phyloP scores from a whole-genome alignment of 371 early-diverging fungal species.

The Mortierella sp. region DNA sequence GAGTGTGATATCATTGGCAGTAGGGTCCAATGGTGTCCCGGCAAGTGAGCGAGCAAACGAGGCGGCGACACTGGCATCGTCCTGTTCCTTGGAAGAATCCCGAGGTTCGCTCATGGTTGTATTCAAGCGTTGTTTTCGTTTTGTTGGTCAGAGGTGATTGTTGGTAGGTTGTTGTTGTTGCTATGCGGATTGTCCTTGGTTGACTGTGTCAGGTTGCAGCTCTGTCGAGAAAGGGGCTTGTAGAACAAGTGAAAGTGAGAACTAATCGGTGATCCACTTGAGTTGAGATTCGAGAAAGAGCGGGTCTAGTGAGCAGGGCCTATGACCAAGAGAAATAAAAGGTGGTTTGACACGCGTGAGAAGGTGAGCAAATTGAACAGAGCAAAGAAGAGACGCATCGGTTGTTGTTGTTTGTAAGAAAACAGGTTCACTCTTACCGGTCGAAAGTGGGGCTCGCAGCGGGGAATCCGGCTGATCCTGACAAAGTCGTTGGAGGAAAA shows the following conservation, averaged over 20 bases:
- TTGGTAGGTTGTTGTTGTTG: not conserved
- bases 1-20: slow-evolving; percentile 30
- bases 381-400: slow-evolving; percentile 65
- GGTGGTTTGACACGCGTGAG: slow-evolving; percentile 8
- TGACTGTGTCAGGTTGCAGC: not conserved
- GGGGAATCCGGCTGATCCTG: not conserved
- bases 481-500: not conserved
- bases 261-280: slow-evolving; percentile 2
- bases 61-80: slow-evolving; percentile 38
- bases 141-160: not conserved
- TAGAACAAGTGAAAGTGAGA: not conserved
- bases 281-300: not conserved
- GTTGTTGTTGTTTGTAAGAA: not conserved
- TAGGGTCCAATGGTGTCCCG: slow-evolving; percentile 38
- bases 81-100: slow-evolving; percentile 50
- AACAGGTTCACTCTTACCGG: not conserved
- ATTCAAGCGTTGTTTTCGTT: slow-evolving; percentile 35
- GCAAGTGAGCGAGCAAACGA: slow-evolving; percentile 55
- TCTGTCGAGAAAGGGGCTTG: not conserved
- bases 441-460: not conserved
- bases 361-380: slow-evolving; percentile 1
- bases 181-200: not conserved
- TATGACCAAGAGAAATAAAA: not conserved
- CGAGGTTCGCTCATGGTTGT: slow-evolving; percentile 48
- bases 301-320: slow-evolving; percentile 1